phyloP scores from a whole-genome alignment of 108 stramenopile genomes.

The Skeletonema costatum region DNA sequence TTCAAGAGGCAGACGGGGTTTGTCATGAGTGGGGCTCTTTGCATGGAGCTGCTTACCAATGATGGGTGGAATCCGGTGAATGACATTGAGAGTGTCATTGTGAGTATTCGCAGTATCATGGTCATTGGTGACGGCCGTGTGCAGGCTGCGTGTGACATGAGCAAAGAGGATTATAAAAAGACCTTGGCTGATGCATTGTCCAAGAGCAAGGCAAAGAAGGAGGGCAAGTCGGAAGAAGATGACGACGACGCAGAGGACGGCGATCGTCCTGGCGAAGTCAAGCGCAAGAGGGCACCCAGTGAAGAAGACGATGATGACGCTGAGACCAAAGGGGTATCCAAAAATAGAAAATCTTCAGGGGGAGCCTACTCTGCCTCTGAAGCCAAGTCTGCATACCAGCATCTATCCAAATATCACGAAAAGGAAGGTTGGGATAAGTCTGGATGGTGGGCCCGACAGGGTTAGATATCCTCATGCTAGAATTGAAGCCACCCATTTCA shows the following conservation, averaged over 20 bases:
- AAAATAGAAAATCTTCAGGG: constrained; percentile 18
- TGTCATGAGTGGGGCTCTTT: constrained; percentile 93
- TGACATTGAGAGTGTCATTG: constrained; percentile 94
- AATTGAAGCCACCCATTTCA: background rate
- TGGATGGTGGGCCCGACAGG: constrained; percentile 86
- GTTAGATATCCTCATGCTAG: constrained; percentile 28
- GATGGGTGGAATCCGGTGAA: constrained; percentile 95
- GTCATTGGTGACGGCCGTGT: constrained; percentile 90
- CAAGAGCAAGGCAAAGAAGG: constrained; percentile 25
- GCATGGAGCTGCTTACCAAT: constrained; percentile 92
- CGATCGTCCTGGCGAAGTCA: constrained; percentile 18
- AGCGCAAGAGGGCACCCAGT: constrained; percentile 33
- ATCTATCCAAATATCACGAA: constrained; percentile 83
- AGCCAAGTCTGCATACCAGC: constrained; percentile 79
- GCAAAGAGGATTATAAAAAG: constrained; percentile 44
- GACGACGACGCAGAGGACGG: constrained; percentile 17
- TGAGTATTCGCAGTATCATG: constrained; percentile 86
- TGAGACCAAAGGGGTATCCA: constrained; percentile 5
- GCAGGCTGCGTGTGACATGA: constrained; percentile 66
- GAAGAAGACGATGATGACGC: constrained; percentile 20
- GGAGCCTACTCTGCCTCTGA: constrained; percentile 69
- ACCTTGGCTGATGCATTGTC: constrained; percentile 1
- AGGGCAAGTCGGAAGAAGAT: constrained; percentile 22
- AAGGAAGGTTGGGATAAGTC: constrained; percentile 88
- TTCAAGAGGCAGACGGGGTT: constrained; percentile 94